A percentile compares a stretch with the other conserved stretches of the same genome.
phyloP scores from a whole-genome alignment of 2,329 filamentous ascomycete genomes.

The Talaromyces sp. region DNA sequence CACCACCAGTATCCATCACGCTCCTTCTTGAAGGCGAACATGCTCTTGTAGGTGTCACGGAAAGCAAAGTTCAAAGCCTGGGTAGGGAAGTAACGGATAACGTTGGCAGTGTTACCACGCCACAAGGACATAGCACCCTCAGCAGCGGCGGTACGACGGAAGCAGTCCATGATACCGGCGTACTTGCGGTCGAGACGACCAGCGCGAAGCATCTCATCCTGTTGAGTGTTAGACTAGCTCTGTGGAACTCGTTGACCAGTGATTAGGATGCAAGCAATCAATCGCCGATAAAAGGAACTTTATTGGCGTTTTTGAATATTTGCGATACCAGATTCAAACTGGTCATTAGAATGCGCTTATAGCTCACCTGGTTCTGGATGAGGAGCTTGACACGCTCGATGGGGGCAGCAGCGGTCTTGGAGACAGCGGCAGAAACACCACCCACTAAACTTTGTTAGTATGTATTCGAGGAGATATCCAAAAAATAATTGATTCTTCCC shows the following conservation, averaged over 20 bases:
- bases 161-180: slow-evolving; percentile 90
- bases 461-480: background rate
- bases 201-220: slow-evolving; percentile 99
- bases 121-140: slow-evolving; percentile 96
- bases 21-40: slow-evolving; percentile 99
- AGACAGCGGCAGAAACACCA: slow-evolving; percentile 99
- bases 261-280: background rate
- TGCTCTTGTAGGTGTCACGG: slow-evolving; percentile 99
- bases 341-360: background rate
- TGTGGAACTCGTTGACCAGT: background rate
- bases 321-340: background rate
- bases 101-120: slow-evolving; percentile 99
- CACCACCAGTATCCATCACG: slow-evolving; percentile 97
- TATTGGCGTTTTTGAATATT: background rate
- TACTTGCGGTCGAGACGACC: slow-evolving; percentile 99
- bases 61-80: slow-evolving; percentile 99
- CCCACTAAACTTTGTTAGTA: slow-evolving; percentile 65
- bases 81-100: slow-evolving; percentile 99
- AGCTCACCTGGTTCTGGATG: slow-evolving; percentile 98
- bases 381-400: slow-evolving; percentile 99
- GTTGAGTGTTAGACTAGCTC: slow-evolving; percentile 24
- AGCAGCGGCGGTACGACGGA: slow-evolving; percentile 80
- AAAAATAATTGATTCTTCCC: background rate
- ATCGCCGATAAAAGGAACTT: background rate
- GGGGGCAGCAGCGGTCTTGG: slow-evolving; percentile 98